A percentile compares a stretch with the other conserved stretches of the same genome.
phyloP scores from a whole-genome alignment of 1,139 yeast species.

The Saccharomyces hybrid region DNA sequence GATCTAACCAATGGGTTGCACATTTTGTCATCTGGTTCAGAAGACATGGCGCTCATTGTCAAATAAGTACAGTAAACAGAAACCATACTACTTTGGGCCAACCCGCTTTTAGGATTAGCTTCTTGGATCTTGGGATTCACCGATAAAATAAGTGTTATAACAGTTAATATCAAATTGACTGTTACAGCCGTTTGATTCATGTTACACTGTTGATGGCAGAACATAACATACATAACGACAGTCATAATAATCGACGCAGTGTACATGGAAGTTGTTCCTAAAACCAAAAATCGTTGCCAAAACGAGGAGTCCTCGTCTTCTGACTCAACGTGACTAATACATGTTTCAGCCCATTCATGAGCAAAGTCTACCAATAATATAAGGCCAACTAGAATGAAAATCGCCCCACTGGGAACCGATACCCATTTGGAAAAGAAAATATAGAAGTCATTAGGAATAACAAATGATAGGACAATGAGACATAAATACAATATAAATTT shows the following conservation, averaged over 20 bases:
- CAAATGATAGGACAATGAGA: conserved; percentile 55
- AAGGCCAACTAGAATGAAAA: conserved; percentile 83
- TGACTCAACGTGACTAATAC: conserved; percentile 80
- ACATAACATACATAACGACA: conserved; percentile 70
- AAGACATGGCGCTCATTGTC: conserved; percentile 86
- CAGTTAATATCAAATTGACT: conserved; percentile 57
- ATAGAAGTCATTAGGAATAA: conserved; percentile 82
- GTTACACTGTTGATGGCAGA: conserved; percentile 77
- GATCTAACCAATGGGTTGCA: conserved; percentile 92
- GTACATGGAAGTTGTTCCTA: conserved; percentile 86
- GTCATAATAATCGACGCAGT: conserved; percentile 64
- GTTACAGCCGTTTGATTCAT: conserved; percentile 88
- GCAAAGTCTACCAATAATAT: conserved; percentile 92
- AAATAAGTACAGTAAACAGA: conserved; percentile 88
- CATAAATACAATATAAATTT: conserved; percentile 59
- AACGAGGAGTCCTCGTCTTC: conserved; percentile 63
- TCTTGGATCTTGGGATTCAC: conserved; percentile 83
- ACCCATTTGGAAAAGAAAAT: conserved; percentile 87
- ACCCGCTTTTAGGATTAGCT: conserved; percentile 87
- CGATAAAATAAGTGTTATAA: conserved; percentile 62
- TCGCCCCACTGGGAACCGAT: conserved; percentile 78
- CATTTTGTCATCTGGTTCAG: conserved; percentile 88
- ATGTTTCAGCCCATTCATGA: conserved; percentile 97
- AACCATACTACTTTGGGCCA: conserved; percentile 96
- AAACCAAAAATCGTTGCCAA: conserved; percentile 76